Conservation (phyloP, 2,329 filamentous ascomycete genomes). For the Helminthosporium solani region DNA sequence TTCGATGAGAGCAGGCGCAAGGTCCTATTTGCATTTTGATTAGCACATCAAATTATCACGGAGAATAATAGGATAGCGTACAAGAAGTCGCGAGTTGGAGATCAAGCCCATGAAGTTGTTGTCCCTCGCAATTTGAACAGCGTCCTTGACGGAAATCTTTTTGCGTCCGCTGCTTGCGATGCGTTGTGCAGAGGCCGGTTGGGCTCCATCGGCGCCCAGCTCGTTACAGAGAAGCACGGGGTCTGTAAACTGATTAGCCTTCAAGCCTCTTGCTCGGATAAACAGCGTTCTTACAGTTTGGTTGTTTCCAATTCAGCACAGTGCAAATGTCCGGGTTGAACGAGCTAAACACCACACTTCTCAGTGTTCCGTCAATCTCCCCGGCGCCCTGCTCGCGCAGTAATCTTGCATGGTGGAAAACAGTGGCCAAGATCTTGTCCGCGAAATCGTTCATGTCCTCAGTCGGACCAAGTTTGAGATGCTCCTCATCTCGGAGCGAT, state of each 20-base stretch:
- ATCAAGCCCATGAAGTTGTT: constrained; percentile 99
- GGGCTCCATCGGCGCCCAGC: constrained; percentile 64
- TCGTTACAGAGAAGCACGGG: constrained; percentile 95
- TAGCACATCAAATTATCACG: constrained; percentile 5
- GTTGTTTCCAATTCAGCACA: constrained; percentile 98
- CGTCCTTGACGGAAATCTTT: constrained; percentile 88
- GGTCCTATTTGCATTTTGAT: constrained; percentile 68
- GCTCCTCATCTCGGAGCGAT: constrained; percentile 68
- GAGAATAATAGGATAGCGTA: constrained; percentile 47
- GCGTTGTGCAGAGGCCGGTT: constrained; percentile 38
- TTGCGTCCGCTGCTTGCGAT: constrained; percentile 66
- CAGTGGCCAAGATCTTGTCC: constrained; percentile 77
- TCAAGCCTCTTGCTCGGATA: neutral
- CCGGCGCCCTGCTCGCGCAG: constrained; percentile 58
- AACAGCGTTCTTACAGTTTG: constrained; percentile 69
- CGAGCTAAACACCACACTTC: constrained; percentile 90
- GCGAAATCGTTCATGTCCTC: constrained; percentile 84
- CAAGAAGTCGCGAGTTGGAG: constrained; percentile 81
- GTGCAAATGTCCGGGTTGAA: constrained; percentile 90
- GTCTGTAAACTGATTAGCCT: constrained; percentile 50
- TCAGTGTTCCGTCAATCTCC: constrained; percentile 64
- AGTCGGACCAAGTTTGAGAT: constrained; percentile 69
- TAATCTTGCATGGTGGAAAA: constrained; percentile 85
- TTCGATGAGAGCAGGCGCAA: constrained; percentile 87
- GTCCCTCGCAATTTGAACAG: constrained; percentile 84